Percentiles rank a stretch among this genome's conserved stretches.
Conservation (phyloP, 2,329 filamentous ascomycete species). For the Aciculosporium take region DNA sequence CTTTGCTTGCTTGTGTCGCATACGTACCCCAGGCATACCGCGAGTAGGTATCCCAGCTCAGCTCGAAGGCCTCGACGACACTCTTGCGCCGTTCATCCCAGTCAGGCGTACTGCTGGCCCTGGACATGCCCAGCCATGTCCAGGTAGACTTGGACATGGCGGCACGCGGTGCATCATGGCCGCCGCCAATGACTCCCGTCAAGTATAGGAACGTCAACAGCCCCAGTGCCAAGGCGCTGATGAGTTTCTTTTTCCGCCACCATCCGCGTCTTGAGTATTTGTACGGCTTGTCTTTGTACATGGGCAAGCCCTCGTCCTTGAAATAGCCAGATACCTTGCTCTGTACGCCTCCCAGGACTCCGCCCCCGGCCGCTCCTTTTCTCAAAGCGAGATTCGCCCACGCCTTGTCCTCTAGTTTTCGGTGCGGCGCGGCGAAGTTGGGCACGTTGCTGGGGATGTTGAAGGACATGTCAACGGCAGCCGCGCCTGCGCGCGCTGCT, state of each 20-base stretch:
- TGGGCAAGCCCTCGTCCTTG: slow-evolving; percentile 50
- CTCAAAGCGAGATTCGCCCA: slow-evolving; percentile 39
- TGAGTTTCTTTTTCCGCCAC: slow-evolving; percentile 49
- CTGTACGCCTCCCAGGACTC: slow-evolving; percentile 39
- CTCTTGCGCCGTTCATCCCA: slow-evolving; percentile 67
- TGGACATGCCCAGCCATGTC: slow-evolving; percentile 43
- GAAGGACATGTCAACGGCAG: slow-evolving; percentile 48
- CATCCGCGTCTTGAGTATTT: slow-evolving; percentile 45
- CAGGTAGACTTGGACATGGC: slow-evolving; percentile 26
- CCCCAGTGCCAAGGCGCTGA: slow-evolving; percentile 36
- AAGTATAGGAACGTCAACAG: slow-evolving; percentile 54
- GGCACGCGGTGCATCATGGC: slow-evolving; percentile 18
- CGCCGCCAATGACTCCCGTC: slow-evolving; percentile 41
- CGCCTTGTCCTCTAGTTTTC: slow-evolving; percentile 48
- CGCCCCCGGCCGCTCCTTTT: slow-evolving; percentile 17
- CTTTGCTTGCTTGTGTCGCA: neutral
- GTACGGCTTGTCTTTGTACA: slow-evolving; percentile 99
- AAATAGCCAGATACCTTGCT: slow-evolving; percentile 52
- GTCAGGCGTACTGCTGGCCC: slow-evolving; percentile 36
- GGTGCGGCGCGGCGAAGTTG: slow-evolving; percentile 50
- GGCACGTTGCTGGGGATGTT: slow-evolving; percentile 55
- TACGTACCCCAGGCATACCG: slow-evolving; percentile 80
- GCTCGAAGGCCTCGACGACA: slow-evolving; percentile 77
- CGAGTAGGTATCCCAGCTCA: slow-evolving; percentile 89
- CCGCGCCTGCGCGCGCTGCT: slow-evolving; percentile 33